Evolutionary conservation across 176 grass and related monocot species (phyloP).

Genomic region (Rhipidocladum racemiflorum): DNA sequence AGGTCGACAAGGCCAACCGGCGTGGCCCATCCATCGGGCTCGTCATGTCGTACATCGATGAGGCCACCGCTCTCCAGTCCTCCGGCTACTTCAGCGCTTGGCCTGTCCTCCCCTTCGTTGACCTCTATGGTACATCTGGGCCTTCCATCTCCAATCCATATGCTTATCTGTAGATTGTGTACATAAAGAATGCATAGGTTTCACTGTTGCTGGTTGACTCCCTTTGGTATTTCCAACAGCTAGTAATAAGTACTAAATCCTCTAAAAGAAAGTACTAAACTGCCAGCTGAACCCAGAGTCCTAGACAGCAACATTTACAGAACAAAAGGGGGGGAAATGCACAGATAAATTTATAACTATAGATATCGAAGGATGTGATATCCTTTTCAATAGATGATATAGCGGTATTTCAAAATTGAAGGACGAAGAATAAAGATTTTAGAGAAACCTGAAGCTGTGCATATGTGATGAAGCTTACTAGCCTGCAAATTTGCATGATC

Average conservation of each 20-base stretch:
- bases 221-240: background rate
- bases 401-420: background rate
- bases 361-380: background rate
- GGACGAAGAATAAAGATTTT: background rate
- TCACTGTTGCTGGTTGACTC: background rate
- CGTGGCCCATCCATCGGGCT: background rate
- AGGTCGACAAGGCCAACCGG: conserved; percentile 42
- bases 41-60: conserved; percentile 71
- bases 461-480: background rate
- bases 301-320: background rate
- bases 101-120: conserved; percentile 48
- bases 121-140: conserved; percentile 59
- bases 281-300: background rate
- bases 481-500: background rate
- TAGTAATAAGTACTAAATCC: background rate
- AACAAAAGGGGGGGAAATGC: background rate
- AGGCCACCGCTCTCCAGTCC: conserved; percentile 57
- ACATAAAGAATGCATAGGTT: background rate
- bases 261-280: background rate
- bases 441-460: background rate
- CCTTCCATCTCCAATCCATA: conserved; percentile 10
- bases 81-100: conserved; percentile 63
- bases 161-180: background rate
- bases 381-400: background rate
- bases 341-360: background rate